Conservation (phyloP, 2,329 filamentous ascomycete genomes). For the Alternaria incomplexa region DNA sequence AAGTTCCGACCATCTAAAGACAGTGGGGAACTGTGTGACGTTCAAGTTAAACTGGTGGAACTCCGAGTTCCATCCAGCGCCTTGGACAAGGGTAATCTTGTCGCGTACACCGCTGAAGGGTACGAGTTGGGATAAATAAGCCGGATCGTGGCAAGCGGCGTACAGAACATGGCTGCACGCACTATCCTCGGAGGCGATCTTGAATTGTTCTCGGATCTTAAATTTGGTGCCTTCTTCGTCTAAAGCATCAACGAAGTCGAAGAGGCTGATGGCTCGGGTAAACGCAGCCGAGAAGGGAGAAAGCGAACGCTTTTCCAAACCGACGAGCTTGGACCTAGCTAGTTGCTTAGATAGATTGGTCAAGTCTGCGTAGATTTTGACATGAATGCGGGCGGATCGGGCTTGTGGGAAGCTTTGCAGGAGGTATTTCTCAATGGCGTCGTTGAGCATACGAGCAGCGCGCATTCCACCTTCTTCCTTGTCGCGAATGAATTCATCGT, state of each 20-base stretch:
- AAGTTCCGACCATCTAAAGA: constrained; percentile 55
- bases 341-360: constrained; percentile 59
- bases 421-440: constrained; percentile 54
- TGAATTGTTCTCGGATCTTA: constrained; percentile 61
- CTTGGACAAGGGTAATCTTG: constrained; percentile 62
- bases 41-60: constrained; percentile 60
- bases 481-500: constrained; percentile 56
- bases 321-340: constrained; percentile 56
- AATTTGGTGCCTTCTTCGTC: constrained; percentile 65
- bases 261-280: constrained; percentile 62
- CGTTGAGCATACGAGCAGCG: constrained; percentile 62
- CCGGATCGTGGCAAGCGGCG: constrained; percentile 66
- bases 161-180: constrained; percentile 71
- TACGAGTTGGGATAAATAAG: constrained; percentile 63
- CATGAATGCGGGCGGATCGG: constrained; percentile 61
- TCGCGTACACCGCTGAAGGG: constrained; percentile 58
- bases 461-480: constrained; percentile 62
- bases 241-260: constrained; percentile 68
- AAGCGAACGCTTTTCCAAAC: constrained; percentile 63
- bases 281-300: constrained; percentile 64
- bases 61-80: constrained; percentile 59
- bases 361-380: constrained; percentile 65
- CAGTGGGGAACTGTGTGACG: constrained; percentile 58
- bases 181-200: constrained; percentile 62
- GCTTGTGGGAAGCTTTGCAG: constrained; percentile 35